Conservation (phyloP, 2,329 filamentous ascomycete species). For the Teratosphaeria destructans region DNA sequence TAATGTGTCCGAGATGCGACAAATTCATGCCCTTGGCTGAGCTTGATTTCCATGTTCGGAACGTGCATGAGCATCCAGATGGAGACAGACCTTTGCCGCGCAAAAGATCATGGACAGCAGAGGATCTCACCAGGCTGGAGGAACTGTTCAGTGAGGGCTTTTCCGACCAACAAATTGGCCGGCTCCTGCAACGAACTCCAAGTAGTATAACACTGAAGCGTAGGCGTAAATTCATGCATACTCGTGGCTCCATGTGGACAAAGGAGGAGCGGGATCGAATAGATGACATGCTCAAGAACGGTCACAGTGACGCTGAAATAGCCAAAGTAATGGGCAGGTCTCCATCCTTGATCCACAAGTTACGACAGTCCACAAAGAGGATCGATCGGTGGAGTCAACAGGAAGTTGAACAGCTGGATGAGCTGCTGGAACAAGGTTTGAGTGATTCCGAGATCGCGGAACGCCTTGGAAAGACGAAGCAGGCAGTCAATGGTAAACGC, state of each 20-base stretch:
- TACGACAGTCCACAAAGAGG: neutral
- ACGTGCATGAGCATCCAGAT: neutral
- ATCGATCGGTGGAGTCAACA: neutral
- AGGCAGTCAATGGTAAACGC: neutral
- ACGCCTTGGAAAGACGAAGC: neutral
- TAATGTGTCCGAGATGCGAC: neutral
- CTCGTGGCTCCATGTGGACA: neutral
- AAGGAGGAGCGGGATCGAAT: neutral
- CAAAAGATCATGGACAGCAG: neutral
- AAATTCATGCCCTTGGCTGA: neutral
- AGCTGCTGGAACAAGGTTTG: neutral
- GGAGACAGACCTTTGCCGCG: neutral
- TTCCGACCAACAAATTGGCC: neutral
- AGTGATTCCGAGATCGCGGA: neutral
- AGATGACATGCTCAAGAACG: neutral
- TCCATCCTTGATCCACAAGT: neutral
- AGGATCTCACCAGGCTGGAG: neutral
- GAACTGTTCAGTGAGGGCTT: neutral
- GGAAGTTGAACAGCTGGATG: neutral
- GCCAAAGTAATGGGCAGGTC: neutral
- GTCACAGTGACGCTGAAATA: neutral
- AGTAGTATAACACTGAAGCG: neutral
- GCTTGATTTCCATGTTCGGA: neutral
- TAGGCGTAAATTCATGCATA: neutral
- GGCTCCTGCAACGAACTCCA: neutral